Evolutionary conservation across 805 yeast species (phyloP), one percentile per base, ranked within the genome.

Genomic region (Maudiozyma serrabonitensis): DNA sequence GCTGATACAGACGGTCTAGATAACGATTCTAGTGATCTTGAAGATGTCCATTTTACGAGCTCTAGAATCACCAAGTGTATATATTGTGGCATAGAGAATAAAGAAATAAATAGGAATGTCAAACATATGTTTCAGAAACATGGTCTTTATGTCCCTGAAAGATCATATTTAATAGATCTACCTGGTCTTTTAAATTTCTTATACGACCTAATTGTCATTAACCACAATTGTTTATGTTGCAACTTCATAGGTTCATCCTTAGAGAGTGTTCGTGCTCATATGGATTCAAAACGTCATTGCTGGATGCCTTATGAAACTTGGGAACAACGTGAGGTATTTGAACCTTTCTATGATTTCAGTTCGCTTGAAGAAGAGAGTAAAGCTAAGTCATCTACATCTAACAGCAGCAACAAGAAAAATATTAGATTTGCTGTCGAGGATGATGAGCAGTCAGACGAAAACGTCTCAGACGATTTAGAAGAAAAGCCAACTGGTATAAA

Each of bases 91-190:
- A 57, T 68, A 28, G 71, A 76, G 46, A 75, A 79, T 52, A 68
- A 62, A 13, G 79, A 77, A 28, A 61, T 80, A 16, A 86, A 81
- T 56, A 73, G 70, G 35, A 82, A 82, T 53, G 75, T 84, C 31
- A 74, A 72, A 28, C 96, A 93, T 65, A 84, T 93, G 95, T 81
- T 78, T 60, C 75, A 74, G 51, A 71, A 66, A 37, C 96, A 86
- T 66, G 98, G 98, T 1, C 73, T 93, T 41, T 93, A 84, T 53
- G 75, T 93, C 6, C 99, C 99, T 1, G 97, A 93, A 64, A 71
- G 74, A 52, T 74, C 78, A 15, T 89, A 79, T 59, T 72, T 93
- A 45, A 70, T 68, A 0, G 87, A 90, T 63, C 69, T 78, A 45
- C 74, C 71, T 39, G 98, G 97, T 0, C 72, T 93, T 40, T 66